Conservation (phyloP, 1,284 basidiomycete genomes). For the Phaffia rhodozyma region DNA sequence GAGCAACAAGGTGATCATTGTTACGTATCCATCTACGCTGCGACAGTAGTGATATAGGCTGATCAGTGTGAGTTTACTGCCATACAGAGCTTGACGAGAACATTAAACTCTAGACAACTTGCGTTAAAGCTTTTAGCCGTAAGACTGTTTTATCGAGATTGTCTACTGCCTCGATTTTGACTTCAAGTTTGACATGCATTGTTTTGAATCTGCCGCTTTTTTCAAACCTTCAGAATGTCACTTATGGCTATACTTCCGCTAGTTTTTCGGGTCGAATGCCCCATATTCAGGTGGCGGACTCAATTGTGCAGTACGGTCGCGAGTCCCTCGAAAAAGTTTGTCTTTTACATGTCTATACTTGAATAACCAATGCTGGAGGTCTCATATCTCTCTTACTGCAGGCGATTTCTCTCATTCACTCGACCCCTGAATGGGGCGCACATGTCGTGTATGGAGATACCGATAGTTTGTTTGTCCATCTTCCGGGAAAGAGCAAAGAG, state of each 20-base stretch:
- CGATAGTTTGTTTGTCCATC: constrained; percentile 83
- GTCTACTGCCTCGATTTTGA: neutral
- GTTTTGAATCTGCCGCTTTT: neutral
- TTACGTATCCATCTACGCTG: neutral
- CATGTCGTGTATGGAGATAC: constrained; percentile 94
- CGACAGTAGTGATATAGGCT: neutral
- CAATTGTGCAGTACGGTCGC: constrained; percentile 89
- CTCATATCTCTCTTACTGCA: constrained; percentile 28
- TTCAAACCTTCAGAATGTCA: constrained; percentile 51
- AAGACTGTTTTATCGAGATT: constrained; percentile 14
- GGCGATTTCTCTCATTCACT: constrained; percentile 74
- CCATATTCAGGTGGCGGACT: constrained; percentile 93
- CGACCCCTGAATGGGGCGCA: constrained; percentile 71
- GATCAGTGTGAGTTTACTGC: neutral
- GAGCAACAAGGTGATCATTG: constrained; percentile 51
- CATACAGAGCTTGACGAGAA: constrained; percentile 53
- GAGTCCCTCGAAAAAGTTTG: constrained; percentile 85
- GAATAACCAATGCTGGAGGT: constrained; percentile 1
- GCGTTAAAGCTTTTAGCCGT: constrained; percentile 63
- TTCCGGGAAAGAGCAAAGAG: constrained; percentile 78
- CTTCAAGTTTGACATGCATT: neutral
- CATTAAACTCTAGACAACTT: constrained; percentile 77
- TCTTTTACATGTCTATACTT: neutral
- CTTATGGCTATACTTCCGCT: constrained; percentile 89
- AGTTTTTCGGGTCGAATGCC: constrained; percentile 95